phyloP scores from a whole-genome alignment of 345 rosid genomes.

The Mallotus nudiflorus region DNA sequence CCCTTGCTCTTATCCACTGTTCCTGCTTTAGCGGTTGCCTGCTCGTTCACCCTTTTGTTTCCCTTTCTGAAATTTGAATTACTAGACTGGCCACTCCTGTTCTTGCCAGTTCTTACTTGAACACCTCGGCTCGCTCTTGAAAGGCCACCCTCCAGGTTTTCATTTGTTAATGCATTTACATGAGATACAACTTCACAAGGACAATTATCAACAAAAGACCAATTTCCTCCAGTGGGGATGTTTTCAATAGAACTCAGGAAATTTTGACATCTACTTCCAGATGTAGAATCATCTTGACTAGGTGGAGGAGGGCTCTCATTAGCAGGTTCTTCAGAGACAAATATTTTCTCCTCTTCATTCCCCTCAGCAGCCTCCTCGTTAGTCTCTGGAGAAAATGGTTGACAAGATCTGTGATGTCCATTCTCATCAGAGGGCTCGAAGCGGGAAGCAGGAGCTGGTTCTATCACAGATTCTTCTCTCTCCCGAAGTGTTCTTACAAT shows the following conservation, averaged over 20 bases:
- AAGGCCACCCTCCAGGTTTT: constrained; percentile 22
- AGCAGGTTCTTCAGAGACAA: constrained; percentile 39
- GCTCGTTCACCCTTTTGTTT: constrained; percentile 36
- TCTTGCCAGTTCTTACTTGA: constrained; percentile 19
- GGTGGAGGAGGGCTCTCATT: constrained; percentile 35
- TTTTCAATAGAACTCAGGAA: constrained; percentile 48
- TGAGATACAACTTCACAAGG: constrained; percentile 45
- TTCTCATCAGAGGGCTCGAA: constrained; percentile 66
- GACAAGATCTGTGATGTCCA: constrained; percentile 54
- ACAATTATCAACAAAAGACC: constrained; percentile 33
- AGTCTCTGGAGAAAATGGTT: constrained; percentile 33
- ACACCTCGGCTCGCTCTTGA: constrained; percentile 19
- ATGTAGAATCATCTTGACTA: constrained; percentile 34
- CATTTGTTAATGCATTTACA: constrained; percentile 28
- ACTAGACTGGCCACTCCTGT: constrained; percentile 28
- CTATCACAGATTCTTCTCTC: constrained; percentile 54
- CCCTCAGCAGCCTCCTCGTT: constrained; percentile 25
- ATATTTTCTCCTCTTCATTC: constrained; percentile 30
- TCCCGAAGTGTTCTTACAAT: constrained; percentile 60
- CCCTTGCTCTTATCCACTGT: constrained; percentile 41
- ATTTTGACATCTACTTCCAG: constrained; percentile 37
- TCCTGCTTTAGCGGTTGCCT: constrained; percentile 27
- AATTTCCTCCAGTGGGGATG: constrained; percentile 28
- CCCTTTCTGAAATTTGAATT: constrained; percentile 35
- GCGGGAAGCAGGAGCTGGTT: constrained; percentile 37